Evolutionary conservation across 2,329 filamentous ascomycete genomes (phyloP).

Genomic region (Colletotrichum cereale): DNA sequence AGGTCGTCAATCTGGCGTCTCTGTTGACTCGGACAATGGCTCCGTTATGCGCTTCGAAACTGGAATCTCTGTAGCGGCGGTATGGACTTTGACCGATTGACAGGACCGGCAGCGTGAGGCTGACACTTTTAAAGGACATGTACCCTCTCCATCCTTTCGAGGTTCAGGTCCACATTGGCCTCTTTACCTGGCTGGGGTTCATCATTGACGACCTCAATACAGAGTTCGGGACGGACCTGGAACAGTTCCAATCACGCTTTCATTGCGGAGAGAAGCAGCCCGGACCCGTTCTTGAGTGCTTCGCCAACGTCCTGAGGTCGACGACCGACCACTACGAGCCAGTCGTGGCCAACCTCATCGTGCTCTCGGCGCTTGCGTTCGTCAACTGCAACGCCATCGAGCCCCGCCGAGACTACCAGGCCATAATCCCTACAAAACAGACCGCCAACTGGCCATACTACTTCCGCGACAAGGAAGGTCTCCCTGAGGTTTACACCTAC

Average conservation of each 20-base stretch:
- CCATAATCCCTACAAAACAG: slow-evolving; percentile 40
- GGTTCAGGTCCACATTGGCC: slow-evolving; percentile 48
- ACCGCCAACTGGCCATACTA: slow-evolving; percentile 46
- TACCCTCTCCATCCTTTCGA: slow-evolving; percentile 42
- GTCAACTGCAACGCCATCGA: slow-evolving; percentile 47
- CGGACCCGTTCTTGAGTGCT: slow-evolving; percentile 42
- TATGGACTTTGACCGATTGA: too few species aligned
- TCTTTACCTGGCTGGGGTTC: slow-evolving; percentile 48
- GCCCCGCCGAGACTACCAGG: slow-evolving; percentile 40
- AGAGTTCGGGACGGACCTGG: slow-evolving; percentile 40
- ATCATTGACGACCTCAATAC: slow-evolving; percentile 47
- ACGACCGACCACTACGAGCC: slow-evolving; percentile 45
- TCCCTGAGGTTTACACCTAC: slow-evolving; percentile 45
- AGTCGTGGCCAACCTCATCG: slow-evolving; percentile 46
- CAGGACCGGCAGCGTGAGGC: too few species aligned
- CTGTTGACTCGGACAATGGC: slow-evolving; percentile 12
- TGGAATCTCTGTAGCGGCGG: slow-evolving; percentile 22
- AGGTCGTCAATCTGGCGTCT: slow-evolving; percentile 11
- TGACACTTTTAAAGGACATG: slow-evolving; percentile 38
- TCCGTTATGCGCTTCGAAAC: slow-evolving; percentile 31
- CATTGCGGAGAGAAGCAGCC: slow-evolving; percentile 42
- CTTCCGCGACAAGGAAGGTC: slow-evolving; percentile 46
- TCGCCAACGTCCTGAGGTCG: slow-evolving; percentile 42
- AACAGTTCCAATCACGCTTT: slow-evolving; percentile 46
- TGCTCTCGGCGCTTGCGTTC: slow-evolving; percentile 47